A percentile compares a stretch with the other conserved stretches of the same genome.
These are phyloP conservation scores for Venturia pyrina DNA, from an alignment of 2,329 filamentous ascomycete genomes.

Conservation along the genomic window DNA sequence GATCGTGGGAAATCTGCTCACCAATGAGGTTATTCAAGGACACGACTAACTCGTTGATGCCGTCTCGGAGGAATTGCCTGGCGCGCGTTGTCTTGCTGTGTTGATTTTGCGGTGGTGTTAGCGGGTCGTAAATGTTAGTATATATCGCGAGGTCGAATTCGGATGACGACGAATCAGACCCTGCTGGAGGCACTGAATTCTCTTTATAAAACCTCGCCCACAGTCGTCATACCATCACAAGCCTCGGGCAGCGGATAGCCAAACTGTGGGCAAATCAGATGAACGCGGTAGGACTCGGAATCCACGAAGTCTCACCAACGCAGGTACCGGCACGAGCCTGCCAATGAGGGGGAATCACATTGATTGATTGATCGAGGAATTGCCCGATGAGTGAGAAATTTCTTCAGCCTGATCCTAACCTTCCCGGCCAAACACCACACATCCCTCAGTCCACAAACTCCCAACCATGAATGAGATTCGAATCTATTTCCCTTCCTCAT, in stretches of 20 bases:
- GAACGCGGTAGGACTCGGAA: neutral
- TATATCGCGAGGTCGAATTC: too few relatives aligned
- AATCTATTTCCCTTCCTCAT: neutral
- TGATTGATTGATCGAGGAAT: neutral
- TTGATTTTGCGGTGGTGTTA: too few relatives aligned
- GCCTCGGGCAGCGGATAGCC: neutral
- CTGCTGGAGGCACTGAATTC: neutral
- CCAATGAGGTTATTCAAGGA: neutral
- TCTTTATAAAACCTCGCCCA: neutral
- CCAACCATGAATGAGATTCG: neutral
- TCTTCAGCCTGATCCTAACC: conserved; percentile 2
- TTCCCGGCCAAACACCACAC: neutral
- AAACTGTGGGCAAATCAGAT: neutral
- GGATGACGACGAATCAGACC: neutral
- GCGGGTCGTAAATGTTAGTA: too few relatives aligned
- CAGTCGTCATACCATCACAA: neutral
- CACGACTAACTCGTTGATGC: neutral
- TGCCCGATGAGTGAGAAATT: neutral
- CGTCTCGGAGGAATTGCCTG: neutral
- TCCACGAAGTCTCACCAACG: neutral
- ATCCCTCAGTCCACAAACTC: neutral
- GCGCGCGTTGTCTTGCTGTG: too few relatives aligned
- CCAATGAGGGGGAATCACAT: neutral
- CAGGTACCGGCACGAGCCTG: neutral
- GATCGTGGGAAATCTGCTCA: neutral